These are phyloP conservation scores for Pseudonitzschia delicatissima DNA, from an alignment of 108 stramenopile genomes.

Conservation along the genomic window DNA sequence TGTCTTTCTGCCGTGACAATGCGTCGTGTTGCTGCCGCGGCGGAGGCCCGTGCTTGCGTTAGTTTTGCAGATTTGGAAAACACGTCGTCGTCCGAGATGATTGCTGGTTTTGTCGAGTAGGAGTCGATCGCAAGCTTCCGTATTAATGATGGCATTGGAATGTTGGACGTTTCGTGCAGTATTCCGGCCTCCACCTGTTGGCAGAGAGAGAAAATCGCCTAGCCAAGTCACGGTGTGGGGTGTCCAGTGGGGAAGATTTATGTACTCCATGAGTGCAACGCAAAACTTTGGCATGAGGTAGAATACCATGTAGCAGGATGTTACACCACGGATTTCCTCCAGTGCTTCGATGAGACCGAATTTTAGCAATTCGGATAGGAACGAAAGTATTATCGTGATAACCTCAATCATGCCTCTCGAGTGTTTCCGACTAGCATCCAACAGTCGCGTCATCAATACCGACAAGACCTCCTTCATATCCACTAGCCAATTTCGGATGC, in stretches of 20 bases:
- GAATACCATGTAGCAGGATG: constrained; percentile 23
- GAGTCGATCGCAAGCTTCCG: not conserved
- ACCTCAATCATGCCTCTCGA: not conserved
- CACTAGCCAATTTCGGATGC: not conserved
- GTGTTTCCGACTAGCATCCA: not conserved
- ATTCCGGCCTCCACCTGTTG: constrained; percentile 7
- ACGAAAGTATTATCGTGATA: not conserved
- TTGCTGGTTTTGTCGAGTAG: not conserved
- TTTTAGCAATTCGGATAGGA: constrained; percentile 14
- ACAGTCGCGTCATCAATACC: not conserved
- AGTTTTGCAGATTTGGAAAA: not conserved
- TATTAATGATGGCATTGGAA: not conserved
- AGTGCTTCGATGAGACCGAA: constrained; percentile 18
- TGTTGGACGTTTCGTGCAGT: not conserved
- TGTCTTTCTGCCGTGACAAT: not conserved
- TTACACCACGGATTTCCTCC: constrained; percentile 21
- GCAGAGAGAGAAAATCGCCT: constrained; percentile 22
- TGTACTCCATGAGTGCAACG: constrained; percentile 2
- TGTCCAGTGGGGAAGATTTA: constrained; percentile 36
- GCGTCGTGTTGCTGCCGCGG: not conserved
- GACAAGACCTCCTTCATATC: constrained; percentile 11
- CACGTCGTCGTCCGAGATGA: not conserved
- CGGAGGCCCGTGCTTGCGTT: not conserved
- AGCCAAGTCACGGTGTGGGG: constrained; percentile 26
- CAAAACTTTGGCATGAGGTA: constrained; percentile 29